These are phyloP conservation scores for Dissophora ornata DNA, from an alignment of 192 early-diverging fungal genomes.

Conservation along the genomic window DNA sequence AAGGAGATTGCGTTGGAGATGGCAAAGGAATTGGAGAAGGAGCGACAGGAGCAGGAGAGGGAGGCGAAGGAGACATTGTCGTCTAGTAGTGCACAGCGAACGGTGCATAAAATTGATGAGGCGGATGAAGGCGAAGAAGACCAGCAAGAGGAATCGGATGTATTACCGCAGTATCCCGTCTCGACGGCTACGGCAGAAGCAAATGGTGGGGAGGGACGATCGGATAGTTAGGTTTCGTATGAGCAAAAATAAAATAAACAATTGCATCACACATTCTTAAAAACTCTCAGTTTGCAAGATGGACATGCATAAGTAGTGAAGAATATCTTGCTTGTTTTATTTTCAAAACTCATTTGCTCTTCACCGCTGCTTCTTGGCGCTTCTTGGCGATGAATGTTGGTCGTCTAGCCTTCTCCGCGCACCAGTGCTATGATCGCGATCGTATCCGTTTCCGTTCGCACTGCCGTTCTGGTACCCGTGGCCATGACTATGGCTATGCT, in stretches of 20 bases:
- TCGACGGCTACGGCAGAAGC: not conserved
- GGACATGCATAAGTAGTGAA: too few relatives aligned
- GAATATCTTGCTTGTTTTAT: not conserved
- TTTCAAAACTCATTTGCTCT: not conserved
- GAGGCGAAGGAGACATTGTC: too few relatives aligned
- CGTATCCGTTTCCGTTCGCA: constrained; percentile 19
- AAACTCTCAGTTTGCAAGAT: too few relatives aligned
- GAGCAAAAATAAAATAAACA: constrained; percentile 2
- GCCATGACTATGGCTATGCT: constrained; percentile 2
- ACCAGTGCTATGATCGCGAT: constrained; percentile 16
- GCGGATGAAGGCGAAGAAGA: constrained; percentile 9
- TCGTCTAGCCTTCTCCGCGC: constrained; percentile 21
- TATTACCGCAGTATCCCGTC: constrained; percentile 2
- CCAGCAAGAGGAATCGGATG: not conserved
- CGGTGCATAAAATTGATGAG: constrained; percentile 21
- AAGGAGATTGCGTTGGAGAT: constrained; percentile 46
- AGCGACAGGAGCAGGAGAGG: constrained; percentile 19
- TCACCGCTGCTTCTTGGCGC: constrained; percentile 35
- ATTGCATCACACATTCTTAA: not conserved
- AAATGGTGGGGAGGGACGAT: not conserved
- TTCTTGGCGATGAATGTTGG: constrained; percentile 1
- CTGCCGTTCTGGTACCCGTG: constrained; percentile 6
- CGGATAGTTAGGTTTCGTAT: not conserved
- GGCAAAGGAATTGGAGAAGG: constrained; percentile 46
- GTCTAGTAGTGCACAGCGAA: not conserved